Percentiles rank a stretch among this genome's conserved stretches.
Evolutionary conservation across 257 asterid species (phyloP).

Genomic region (Solanum bulbocastanum): DNA sequence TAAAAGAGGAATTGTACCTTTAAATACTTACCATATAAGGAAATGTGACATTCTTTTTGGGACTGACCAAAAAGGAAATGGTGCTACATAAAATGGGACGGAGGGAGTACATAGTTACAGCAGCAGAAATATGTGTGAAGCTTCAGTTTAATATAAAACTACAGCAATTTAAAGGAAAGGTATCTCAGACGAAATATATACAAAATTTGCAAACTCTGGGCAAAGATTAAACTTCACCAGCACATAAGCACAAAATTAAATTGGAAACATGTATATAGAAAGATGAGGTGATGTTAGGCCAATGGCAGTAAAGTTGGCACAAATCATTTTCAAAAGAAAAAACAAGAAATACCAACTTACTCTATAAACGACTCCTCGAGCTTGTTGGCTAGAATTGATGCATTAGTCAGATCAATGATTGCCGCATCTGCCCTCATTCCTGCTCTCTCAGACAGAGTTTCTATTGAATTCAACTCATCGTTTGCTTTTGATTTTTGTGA

Average conservation of each 20-base stretch:
- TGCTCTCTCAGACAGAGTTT: constrained; percentile 81
- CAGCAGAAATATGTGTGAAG: neutral
- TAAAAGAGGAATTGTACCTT: no score
- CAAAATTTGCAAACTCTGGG: neutral
- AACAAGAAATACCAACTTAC: constrained; percentile 31
- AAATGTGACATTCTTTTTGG: no score
- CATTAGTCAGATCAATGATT: constrained; percentile 79
- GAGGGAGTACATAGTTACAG: neutral
- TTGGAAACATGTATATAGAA: neutral
- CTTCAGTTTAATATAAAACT: neutral
- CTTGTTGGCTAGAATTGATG: constrained; percentile 69
- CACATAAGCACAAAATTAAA: neutral
- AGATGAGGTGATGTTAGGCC: neutral
- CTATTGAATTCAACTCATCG: constrained; percentile 72
- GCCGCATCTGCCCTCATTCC: constrained; percentile 89
- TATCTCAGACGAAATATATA: neutral
- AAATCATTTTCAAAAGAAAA: neutral
- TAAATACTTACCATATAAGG: no score
- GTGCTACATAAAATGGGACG: no score
- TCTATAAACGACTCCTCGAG: constrained; percentile 85
- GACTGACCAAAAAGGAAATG: no score
- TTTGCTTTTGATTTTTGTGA: constrained; percentile 34
- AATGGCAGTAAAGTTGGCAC: neutral
- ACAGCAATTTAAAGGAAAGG: neutral
- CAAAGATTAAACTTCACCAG: neutral